Conservation (phyloP, 768 basidiomycete species). For the Lentinula lateritia region DNA sequence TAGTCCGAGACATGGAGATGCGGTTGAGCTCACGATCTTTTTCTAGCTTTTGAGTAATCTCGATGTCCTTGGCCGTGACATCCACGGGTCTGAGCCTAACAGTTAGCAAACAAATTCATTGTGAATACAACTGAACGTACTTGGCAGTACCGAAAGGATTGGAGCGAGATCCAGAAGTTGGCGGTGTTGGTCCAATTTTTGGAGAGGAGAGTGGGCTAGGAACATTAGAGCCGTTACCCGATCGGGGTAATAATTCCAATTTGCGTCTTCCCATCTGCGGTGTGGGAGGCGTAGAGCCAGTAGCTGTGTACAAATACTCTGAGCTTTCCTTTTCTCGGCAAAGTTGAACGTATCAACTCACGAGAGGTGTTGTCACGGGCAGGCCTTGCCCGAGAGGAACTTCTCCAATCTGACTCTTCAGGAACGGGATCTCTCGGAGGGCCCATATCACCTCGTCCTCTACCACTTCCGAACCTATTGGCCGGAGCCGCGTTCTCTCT, state of each 20-base stretch:
- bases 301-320: constrained; percentile 36
- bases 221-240: constrained; percentile 56
- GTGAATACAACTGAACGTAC: constrained; percentile 32
- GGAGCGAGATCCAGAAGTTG: constrained; percentile 34
- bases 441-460: constrained; percentile 49
- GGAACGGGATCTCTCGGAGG: constrained; percentile 39
- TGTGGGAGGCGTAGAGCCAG: constrained; percentile 71
- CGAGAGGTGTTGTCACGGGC: constrained; percentile 54
- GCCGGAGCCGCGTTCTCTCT: constrained; percentile 24
- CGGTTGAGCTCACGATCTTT: constrained; percentile 57
- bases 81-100: constrained; percentile 63
- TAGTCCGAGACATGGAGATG: constrained; percentile 47
- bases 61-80: constrained; percentile 68
- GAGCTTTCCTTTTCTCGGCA: constrained; percentile 6
- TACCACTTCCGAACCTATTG: constrained; percentile 38
- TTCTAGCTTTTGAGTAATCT: constrained; percentile 65
- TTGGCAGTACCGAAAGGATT: constrained; percentile 88
- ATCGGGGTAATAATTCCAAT: constrained; percentile 81
- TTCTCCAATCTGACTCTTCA: constrained; percentile 76
- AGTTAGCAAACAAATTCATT: not conserved
- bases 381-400: constrained; percentile 34
- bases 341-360: constrained; percentile 27
- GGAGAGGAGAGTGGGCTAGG: constrained; percentile 79
- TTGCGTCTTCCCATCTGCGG: constrained; percentile 76
- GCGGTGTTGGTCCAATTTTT: constrained; percentile 47